phyloP scores from a whole-genome alignment of 1,284 basidiomycete species.

The Neolentinus lepideus region DNA sequence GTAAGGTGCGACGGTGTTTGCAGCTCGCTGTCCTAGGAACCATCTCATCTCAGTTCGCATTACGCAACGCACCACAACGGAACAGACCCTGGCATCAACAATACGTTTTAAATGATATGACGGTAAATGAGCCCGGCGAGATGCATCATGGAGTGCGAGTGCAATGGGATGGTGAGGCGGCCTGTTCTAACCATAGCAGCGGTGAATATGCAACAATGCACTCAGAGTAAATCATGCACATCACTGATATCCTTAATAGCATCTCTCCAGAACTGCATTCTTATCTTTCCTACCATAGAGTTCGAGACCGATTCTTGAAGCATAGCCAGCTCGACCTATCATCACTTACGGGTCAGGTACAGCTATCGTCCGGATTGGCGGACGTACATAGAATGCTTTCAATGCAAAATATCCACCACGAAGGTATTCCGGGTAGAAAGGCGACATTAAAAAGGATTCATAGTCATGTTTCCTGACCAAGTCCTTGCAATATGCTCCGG shows the following conservation, averaged over 20 bases:
- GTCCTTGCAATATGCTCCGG: conserved; percentile 55
- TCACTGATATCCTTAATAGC: conserved; percentile 67
- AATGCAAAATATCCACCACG: conserved; percentile 76
- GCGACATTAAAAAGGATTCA: conserved; percentile 71
- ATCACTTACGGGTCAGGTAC: conserved; percentile 10
- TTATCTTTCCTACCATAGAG: conserved; percentile 77
- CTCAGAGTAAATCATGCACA: conserved; percentile 34
- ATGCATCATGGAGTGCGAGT: conserved; percentile 62
- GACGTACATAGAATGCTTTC: conserved; percentile 82
- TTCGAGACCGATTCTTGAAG: conserved; percentile 78
- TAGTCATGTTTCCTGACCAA: conserved; percentile 73
- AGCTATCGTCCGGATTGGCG: neutral
- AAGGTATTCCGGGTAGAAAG: conserved; percentile 66
- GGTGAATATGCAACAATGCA: conserved; percentile 10
- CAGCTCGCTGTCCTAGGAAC: conserved; percentile 64
- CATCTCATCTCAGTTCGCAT: neutral
- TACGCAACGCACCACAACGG: conserved; percentile 5
- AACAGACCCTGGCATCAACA: conserved; percentile 76
- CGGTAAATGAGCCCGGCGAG: conserved; percentile 42
- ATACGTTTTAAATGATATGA: conserved; percentile 81
- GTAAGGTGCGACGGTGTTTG: conserved; percentile 64
- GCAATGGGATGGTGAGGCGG: conserved; percentile 82
- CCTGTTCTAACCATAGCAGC: conserved; percentile 43
- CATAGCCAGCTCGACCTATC: conserved; percentile 77
- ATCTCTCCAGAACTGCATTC: conserved; percentile 92